Evolutionary conservation across 306 rosid species (phyloP).

Genomic region (Fragaria nilgerrensis): DNA sequence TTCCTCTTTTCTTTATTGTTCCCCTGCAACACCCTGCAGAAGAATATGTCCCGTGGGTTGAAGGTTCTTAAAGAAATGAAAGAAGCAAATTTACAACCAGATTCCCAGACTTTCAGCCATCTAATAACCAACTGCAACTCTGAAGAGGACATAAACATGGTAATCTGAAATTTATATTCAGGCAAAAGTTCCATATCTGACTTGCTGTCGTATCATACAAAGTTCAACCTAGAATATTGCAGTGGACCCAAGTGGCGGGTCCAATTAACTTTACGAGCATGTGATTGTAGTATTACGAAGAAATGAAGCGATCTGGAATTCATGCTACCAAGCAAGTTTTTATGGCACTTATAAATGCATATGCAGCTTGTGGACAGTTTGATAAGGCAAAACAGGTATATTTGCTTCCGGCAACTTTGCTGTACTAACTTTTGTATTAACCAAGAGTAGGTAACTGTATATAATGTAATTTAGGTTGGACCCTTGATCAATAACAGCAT

Average conservation of each 20-base stretch:
- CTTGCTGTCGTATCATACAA: neutral
- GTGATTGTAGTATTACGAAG: constrained; percentile 60
- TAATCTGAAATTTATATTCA: constrained; percentile 29
- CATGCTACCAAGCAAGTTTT: constrained; percentile 46
- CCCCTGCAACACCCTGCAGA: constrained; percentile 44
- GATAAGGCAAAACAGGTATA: constrained; percentile 90
- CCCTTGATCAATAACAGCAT: neutral
- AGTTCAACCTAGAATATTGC: neutral
- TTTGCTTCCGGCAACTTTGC: constrained; percentile 18
- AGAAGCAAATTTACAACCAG: constrained; percentile 57
- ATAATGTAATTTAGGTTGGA: neutral
- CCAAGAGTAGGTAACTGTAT: constrained; percentile 1
- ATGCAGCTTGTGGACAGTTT: constrained; percentile 66
- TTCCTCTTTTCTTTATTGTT: neutral
- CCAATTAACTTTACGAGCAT: constrained; percentile 14
- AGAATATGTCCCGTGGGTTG: constrained; percentile 47
- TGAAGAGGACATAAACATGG: constrained; percentile 66
- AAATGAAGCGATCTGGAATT: constrained; percentile 40
- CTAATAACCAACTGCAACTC: constrained; percentile 57
- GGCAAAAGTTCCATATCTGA: constrained; percentile 10
- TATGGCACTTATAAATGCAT: constrained; percentile 73
- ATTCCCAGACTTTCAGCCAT: constrained; percentile 64
- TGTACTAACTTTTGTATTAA: constrained; percentile 7
- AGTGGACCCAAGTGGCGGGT: neutral
- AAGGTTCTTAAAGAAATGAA: constrained; percentile 62